Base-by-base conservation (phyloP, 371 early-diverging fungal species). In the Edhazardia aedis region DNA sequence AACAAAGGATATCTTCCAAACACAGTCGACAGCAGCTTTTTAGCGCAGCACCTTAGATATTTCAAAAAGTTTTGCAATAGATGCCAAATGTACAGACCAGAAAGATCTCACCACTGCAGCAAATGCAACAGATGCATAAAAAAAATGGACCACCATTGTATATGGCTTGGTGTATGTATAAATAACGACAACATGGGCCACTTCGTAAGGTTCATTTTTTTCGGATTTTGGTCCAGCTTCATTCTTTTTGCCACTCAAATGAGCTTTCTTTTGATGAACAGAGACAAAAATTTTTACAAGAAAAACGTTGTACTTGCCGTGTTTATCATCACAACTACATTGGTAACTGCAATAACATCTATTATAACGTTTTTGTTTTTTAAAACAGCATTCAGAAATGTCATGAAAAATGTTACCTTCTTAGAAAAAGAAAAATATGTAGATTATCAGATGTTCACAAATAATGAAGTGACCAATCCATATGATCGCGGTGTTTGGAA, bases 31-130 rank as follows among this genome's bases (percentile, higher is more conserved):
- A n/a, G n/a, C n/a, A n/a, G n/a, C n/a, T n/a, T n/a, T n/a, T n/a
- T n/a, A n/a, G n/a, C n/a, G n/a, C n/a, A n/a, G n/a, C n/a, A n/a
- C n/a, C n/a, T n/a, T n/a, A n/a, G n/a, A n/a, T n/a, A n/a, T n/a
- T n/a, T n/a, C n/a, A n/a, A n/a, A 40, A 40, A 19, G 27, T 36
- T 22, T 30, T 74, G 75, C 55, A 62, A 40, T 33, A 61, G 48
- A 44, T 74, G 75, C 48, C 29, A 53, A 6, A 25, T 49, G 21
- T 53, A 52, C n/a, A 86, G 85, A 65, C 85, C 89, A 7, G 83
- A 82, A 58, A 76, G 89, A 49, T 76, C 85, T 6, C 86, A 88
- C 62, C 89, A 88, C 63, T 88, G 89, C 67, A 79, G 78, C 46
- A 79, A 80, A 27, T 88, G 88, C 63, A 78, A 81, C 39, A 61